Conservation (phyloP, 805 yeast genomes). For the Candida qinlingensis region DNA sequence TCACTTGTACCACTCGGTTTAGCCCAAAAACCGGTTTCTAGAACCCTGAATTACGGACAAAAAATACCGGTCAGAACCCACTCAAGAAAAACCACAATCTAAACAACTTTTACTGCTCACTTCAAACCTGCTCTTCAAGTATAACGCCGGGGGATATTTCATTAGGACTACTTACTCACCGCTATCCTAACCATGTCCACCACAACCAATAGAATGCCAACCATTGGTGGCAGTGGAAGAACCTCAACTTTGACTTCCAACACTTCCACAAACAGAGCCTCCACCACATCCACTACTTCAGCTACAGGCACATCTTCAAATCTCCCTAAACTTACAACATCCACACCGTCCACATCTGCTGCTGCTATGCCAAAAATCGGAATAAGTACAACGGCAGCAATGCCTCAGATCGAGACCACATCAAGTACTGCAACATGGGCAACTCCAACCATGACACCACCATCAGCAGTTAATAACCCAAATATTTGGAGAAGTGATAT, state of each 20-base stretch:
- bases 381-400: not conserved
- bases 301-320: not conserved
- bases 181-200: not conserved
- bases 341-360: not conserved
- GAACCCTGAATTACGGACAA: too few species aligned
- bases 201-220: not conserved
- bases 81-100: too few species aligned
- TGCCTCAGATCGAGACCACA: constrained; percentile 1
- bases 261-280: not conserved
- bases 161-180: too few species aligned
- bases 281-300: not conserved
- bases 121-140: too few species aligned
- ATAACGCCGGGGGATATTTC: too few species aligned
- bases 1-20: too few species aligned
- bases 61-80: too few species aligned
- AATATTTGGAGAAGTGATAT: constrained; percentile 44
- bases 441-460: constrained; percentile 38
- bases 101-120: too few species aligned
- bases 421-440: constrained; percentile 18
- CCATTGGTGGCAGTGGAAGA: not conserved
- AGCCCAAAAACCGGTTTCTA: not conserved
- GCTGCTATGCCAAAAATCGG: not conserved
- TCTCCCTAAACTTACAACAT: not conserved
- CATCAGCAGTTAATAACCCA: constrained; percentile 60
- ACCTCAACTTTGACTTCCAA: not conserved